A percentile compares a stretch with the other conserved stretches of the same genome.
Evolutionary conservation across 352 stramenopile genomes (phyloP).

Genomic region (Peronosclerospora sorghi): DNA sequence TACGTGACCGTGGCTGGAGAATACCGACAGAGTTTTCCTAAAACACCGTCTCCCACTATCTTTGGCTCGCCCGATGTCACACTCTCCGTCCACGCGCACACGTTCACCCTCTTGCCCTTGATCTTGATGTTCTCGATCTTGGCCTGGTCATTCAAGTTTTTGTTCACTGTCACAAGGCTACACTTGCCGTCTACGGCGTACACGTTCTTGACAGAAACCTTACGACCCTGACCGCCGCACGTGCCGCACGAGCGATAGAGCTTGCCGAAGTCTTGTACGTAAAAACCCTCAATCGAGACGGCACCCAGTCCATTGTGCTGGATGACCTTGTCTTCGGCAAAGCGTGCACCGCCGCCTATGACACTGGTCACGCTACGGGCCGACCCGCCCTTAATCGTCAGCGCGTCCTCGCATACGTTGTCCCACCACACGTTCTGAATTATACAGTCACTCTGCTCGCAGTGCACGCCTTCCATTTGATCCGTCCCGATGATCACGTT

Average conservation of each 20-base stretch:
- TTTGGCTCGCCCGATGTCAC: constrained; percentile 1
- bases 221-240: no score
- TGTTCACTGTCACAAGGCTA: constrained; percentile 10
- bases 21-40: constrained; percentile 19
- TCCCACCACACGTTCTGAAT: constrained; percentile 9
- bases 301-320: constrained; percentile 6
- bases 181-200: constrained; percentile 8
- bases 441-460: constrained; percentile 5
- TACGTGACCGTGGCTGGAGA: constrained; percentile 14
- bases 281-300: constrained; percentile 9
- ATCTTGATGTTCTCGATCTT: constrained; percentile 13
- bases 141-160: constrained; percentile 10
- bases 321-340: constrained; percentile 5
- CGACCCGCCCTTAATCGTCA: constrained; percentile 17
- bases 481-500: constrained; percentile 14
- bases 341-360: constrained; percentile 10
- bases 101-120: constrained; percentile 13
- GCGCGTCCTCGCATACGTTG: constrained; percentile 14
- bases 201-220: constrained; percentile 8
- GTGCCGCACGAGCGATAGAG: constrained; percentile 4
- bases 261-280: constrained; percentile 10
- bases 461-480: constrained; percentile 10
- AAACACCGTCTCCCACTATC: constrained; percentile 10
- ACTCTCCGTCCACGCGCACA: constrained; percentile 6
- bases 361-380: constrained; percentile 8